These are phyloP conservation scores for Lactifluus rugatus DNA, from an alignment of 768 basidiomycete species.

Conservation along the genomic window DNA sequence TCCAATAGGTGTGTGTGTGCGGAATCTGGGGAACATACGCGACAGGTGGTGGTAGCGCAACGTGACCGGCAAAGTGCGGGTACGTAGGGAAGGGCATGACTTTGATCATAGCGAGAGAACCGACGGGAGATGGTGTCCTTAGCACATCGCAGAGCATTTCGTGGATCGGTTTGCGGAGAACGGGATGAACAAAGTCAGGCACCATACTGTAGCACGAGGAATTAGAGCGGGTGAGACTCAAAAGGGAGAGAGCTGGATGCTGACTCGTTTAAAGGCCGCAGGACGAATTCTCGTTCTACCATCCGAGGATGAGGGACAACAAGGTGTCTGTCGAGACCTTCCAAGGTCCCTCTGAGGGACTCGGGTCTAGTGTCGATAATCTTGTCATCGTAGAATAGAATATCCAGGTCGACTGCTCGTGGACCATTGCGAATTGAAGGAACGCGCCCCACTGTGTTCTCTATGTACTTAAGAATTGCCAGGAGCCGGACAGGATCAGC, in stretches of 20 bases:
- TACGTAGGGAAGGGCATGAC: constrained; percentile 66
- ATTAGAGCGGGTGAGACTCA: background rate
- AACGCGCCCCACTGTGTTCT: constrained; percentile 64
- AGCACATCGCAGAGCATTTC: constrained; percentile 37
- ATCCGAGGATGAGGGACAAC: constrained; percentile 79
- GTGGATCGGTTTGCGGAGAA: constrained; percentile 37
- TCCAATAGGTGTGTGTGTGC: constrained; percentile 43
- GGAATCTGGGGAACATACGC: constrained; percentile 6
- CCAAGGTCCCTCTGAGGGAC: constrained; percentile 32
- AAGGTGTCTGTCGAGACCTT: constrained; percentile 56
- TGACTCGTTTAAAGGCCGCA: constrained; percentile 82
- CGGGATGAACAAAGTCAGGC: constrained; percentile 62
- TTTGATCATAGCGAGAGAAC: constrained; percentile 47
- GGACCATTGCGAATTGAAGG: constrained; percentile 80
- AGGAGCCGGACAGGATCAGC: constrained; percentile 53
- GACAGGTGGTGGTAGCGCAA: constrained; percentile 12
- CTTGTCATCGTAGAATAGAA: constrained; percentile 60
- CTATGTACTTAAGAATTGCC: constrained; percentile 58
- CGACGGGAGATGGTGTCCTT: constrained; percentile 22
- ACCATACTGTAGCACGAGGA: constrained; percentile 50
- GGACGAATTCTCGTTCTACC: constrained; percentile 82
- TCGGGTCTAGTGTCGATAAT: constrained; percentile 48
- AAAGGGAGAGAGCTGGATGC: constrained; percentile 24
- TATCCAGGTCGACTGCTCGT: constrained; percentile 81
- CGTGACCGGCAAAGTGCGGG: constrained; percentile 27